These are phyloP conservation scores for Cyberlindnera xylosilytica DNA, from an alignment of 805 yeast species.

Conservation along the genomic window DNA sequence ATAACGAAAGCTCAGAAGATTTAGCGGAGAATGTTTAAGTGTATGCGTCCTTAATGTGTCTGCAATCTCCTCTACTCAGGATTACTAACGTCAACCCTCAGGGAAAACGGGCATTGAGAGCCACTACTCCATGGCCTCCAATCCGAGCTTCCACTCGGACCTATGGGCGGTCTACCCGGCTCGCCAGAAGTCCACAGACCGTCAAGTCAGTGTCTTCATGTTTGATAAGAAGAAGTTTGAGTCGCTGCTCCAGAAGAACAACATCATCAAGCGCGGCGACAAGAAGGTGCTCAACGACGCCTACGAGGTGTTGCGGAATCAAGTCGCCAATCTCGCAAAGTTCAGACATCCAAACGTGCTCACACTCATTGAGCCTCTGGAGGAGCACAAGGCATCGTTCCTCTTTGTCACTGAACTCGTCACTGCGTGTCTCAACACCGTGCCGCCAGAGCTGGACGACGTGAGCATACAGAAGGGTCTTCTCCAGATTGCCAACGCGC, in stretches of 20 bases:
- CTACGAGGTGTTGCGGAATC: constrained; percentile 61
- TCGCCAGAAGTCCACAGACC: constrained; percentile 60
- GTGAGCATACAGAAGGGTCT: constrained; percentile 79
- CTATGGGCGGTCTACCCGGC: constrained; percentile 88
- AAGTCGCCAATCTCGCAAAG: constrained; percentile 70
- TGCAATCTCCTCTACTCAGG: background rate
- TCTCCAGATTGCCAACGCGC: constrained; percentile 69
- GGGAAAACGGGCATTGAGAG: constrained; percentile 57
- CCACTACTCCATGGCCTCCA: constrained; percentile 63
- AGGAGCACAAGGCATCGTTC: constrained; percentile 75
- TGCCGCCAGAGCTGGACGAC: constrained; percentile 56
- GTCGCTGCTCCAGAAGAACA: constrained; percentile 45
- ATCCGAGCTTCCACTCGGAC: constrained; percentile 69
- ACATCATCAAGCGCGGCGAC: constrained; percentile 46
- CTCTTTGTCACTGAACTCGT: constrained; percentile 85
- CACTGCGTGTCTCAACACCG: constrained; percentile 47
- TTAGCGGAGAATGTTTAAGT: background rate
- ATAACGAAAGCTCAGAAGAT: background rate
- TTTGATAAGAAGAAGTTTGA: constrained; percentile 81
- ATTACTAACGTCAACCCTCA: background rate
- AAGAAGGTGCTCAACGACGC: constrained; percentile 54
- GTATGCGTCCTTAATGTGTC: background rate
- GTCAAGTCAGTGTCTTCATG: constrained; percentile 77
- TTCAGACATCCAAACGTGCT: constrained; percentile 87
- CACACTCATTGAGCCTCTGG: constrained; percentile 82